These are phyloP conservation scores for Trichoderma orchidacearum DNA, from an alignment of 495 filamentous ascomycete genomes.

Conservation along the genomic window DNA sequence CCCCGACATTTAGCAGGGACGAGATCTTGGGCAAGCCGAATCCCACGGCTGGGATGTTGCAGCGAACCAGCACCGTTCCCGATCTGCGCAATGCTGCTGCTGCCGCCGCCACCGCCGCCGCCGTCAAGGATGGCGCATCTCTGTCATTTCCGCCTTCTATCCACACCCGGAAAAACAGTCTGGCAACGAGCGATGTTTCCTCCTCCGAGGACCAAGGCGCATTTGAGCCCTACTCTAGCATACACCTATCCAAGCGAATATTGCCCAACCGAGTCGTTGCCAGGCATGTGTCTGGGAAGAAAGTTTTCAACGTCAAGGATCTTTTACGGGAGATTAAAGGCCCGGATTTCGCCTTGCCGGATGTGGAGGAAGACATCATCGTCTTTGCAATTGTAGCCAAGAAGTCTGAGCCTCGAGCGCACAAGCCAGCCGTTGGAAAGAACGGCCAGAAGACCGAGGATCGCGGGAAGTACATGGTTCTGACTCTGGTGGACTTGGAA, in stretches of 20 bases:
- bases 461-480: conserved; percentile 75
- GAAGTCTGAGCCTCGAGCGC: conserved; percentile 66
- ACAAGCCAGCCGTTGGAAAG: conserved; percentile 44
- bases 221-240: conserved; percentile 76
- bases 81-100: conserved; percentile 18
- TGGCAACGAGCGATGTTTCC: conserved; percentile 3
- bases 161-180: not conserved
- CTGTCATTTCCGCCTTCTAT: not conserved
- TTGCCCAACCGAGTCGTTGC: conserved; percentile 67
- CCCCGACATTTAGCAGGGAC: conserved; percentile 44
- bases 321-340: conserved; percentile 68
- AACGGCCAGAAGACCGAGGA: conserved; percentile 36
- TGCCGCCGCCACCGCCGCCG: not conserved
- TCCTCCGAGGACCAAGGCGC: conserved; percentile 20
- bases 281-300: conserved; percentile 63
- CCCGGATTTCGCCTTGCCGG: conserved; percentile 74
- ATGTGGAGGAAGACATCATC: conserved; percentile 74
- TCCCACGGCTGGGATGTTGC: conserved; percentile 15
- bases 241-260: conserved; percentile 76
- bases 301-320: conserved; percentile 64
- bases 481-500: conserved; percentile 74
- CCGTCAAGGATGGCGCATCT: not conserved
- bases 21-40: conserved; percentile 43
- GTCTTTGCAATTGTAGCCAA: conserved; percentile 75
- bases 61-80: conserved; percentile 40